Evolutionary conservation across 2,329 filamentous ascomycete species (phyloP), one percentile per base, ranked within the genome.

Genomic region (Didymella arachidicola): DNA sequence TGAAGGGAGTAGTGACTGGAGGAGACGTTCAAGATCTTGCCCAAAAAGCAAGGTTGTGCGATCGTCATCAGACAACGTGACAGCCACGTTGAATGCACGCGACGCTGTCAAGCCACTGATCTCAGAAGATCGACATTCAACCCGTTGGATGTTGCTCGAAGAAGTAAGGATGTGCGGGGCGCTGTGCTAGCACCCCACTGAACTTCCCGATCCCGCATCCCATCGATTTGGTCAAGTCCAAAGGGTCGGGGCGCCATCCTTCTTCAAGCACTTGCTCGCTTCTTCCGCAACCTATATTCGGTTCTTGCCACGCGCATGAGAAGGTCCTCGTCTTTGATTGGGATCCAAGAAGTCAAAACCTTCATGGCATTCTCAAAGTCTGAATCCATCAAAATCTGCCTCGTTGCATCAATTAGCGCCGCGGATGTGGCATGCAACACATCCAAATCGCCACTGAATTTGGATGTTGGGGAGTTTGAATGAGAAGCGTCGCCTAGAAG

Each of bases 341-440:
- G 93, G 43, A 98, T 89, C 87, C 92, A 97, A 56, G 90, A 93
- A 29, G 95, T 98, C 62, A 99, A 82, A 7, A 93, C 90, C 80
- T 97, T 98, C 95, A 99, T 99, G 45, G 91, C 91, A 71, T 96
- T 96, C 76, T 99, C 95, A 77, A 98, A 99, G 75, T 99, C 95
- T 18, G 91, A 92, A 70, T 96, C 93, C 6, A 97, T 82, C 30
- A 99, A 83, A 50, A 96, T 92, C 62, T 97, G 92, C 36, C 92
- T 85, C 65, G 95, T 91, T 18, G 92, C 93, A 74, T 97, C 92
- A 46, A 98, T 93, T 27, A 99, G 83, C 2, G 95, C 94, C 3
- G 93, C 91, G 61, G 90, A 91, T 6, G 93, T 90, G 11, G 95
- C 94, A 77, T 99, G 95, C 49, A 99, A 81, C 34, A 98, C 85